Evolutionary conservation across 2,329 filamentous ascomycete species (phyloP).

Genomic region (Colletotrichum simmondsii): DNA sequence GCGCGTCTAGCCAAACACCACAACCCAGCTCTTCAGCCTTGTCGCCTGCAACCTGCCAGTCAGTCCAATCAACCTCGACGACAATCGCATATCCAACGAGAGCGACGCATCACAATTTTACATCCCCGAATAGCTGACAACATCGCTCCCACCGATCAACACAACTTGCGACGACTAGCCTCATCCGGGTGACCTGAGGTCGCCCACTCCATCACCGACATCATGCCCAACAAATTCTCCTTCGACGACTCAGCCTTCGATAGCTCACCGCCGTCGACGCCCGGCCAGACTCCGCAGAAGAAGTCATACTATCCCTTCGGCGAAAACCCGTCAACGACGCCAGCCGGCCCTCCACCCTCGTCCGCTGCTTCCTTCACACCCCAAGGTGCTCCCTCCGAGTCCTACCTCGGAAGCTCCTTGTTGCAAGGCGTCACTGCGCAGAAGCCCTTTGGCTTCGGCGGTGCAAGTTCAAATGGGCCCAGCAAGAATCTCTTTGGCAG

Average conservation of each 20-base stretch:
- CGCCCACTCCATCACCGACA: slow-evolving; percentile 31
- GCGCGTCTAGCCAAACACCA: slow-evolving; percentile 29
- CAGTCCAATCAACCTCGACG: background rate
- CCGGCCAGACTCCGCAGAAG: slow-evolving; percentile 40
- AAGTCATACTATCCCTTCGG: slow-evolving; percentile 49
- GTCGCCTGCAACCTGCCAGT: background rate
- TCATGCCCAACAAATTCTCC: slow-evolving; percentile 54
- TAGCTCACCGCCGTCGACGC: slow-evolving; percentile 60
- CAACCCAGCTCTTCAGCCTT: background rate
- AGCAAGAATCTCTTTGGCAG: slow-evolving; percentile 51
- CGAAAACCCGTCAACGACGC: slow-evolving; percentile 63
- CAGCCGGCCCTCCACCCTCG: slow-evolving; percentile 62
- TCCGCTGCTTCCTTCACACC: slow-evolving; percentile 67
- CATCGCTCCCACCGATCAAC: background rate
- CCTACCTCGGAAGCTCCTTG: slow-evolving; percentile 66
- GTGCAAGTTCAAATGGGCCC: slow-evolving; percentile 41
- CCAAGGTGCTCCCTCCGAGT: slow-evolving; percentile 64
- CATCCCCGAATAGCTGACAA: background rate
- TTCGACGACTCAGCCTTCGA: slow-evolving; percentile 53
- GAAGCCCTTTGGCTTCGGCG: slow-evolving; percentile 53
- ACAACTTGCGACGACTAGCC: slow-evolving; percentile 8
- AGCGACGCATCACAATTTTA: background rate
- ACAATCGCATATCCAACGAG: background rate
- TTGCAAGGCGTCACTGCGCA: slow-evolving; percentile 53
- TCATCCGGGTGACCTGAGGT: slow-evolving; percentile 30